A percentile compares a stretch with the other conserved stretches of the same genome.
Evolutionary conservation across 805 yeast species (phyloP).

Genomic region (Candida stauntonica): DNA sequence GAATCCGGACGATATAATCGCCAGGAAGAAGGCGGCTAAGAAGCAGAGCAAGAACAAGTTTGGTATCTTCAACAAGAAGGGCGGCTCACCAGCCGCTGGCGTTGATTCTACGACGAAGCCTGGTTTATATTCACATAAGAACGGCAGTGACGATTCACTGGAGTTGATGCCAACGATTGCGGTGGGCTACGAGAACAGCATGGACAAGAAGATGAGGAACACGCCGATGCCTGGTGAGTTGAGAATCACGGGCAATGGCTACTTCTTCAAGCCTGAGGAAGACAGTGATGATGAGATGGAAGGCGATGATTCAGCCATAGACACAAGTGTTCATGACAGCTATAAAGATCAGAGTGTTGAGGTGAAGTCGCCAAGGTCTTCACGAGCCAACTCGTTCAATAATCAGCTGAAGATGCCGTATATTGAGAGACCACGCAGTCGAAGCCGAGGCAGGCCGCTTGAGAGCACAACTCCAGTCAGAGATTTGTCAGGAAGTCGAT

Average conservation of each 20-base stretch:
- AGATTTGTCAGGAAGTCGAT: background rate
- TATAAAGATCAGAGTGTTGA: background rate
- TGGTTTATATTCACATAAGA: constrained; percentile 12
- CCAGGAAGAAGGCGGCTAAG: constrained; percentile 1
- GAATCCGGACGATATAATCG: constrained; percentile 5
- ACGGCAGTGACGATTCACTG: constrained; percentile 20
- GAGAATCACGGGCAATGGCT: constrained; percentile 25
- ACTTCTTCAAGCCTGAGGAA: constrained; percentile 14
- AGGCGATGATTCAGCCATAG: background rate
- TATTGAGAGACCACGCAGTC: constrained; percentile 1
- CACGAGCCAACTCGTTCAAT: background rate
- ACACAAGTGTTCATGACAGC: background rate
- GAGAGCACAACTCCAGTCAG: background rate
- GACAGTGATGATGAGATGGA: background rate
- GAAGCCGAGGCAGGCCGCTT: constrained; percentile 1
- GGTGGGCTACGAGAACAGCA: constrained; percentile 25
- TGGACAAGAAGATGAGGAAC: constrained; percentile 14
- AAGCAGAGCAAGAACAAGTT: constrained; percentile 3
- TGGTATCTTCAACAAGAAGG: constrained; percentile 3
- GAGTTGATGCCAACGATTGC: constrained; percentile 28
- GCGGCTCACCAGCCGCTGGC: background rate
- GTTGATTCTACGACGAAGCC: too few species aligned
- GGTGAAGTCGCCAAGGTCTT: background rate
- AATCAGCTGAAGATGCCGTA: background rate
- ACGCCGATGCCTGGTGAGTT: constrained; percentile 20